A percentile compares a stretch with the other conserved stretches of the same genome.
These are phyloP conservation scores for Inga leiocalycina DNA, from an alignment of 306 rosid species.

Conservation along the genomic window DNA sequence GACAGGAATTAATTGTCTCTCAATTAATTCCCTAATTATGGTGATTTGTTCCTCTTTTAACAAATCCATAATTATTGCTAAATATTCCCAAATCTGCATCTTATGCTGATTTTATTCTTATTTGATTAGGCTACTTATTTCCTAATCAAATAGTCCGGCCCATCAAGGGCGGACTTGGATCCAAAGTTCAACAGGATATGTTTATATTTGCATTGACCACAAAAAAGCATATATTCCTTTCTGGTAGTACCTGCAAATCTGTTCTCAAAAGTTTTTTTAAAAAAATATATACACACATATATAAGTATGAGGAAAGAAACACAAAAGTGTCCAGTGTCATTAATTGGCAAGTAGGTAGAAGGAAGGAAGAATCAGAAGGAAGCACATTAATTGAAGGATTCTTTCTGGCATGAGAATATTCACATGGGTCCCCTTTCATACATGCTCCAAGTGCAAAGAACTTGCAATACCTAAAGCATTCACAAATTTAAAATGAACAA, in stretches of 20 bases:
- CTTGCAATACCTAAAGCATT: constrained; percentile 10
- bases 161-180: too few relatives aligned
- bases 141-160: too few relatives aligned
- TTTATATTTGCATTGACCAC: constrained; percentile 83
- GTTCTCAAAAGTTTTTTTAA: constrained; percentile 7
- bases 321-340: neutral
- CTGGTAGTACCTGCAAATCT: constrained; percentile 80
- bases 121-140: too few relatives aligned
- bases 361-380: neutral
- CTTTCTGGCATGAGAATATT: constrained; percentile 21
- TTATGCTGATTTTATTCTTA: too few relatives aligned
- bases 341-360: neutral
- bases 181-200: too few relatives aligned
- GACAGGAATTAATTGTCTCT: too few relatives aligned
- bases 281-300: neutral
- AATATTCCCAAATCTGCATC: too few relatives aligned
- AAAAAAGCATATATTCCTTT: constrained; percentile 75
- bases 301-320: constrained; percentile 9
- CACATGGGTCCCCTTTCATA: constrained; percentile 16
- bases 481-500: neutral
- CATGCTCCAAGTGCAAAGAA: constrained; percentile 27
- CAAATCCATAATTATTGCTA: too few relatives aligned
- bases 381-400: constrained; percentile 55
- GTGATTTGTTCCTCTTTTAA: too few relatives aligned
- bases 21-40: too few relatives aligned